phyloP scores from a whole-genome alignment of 352 stramenopile genomes.

The Achlya hypogyna region DNA sequence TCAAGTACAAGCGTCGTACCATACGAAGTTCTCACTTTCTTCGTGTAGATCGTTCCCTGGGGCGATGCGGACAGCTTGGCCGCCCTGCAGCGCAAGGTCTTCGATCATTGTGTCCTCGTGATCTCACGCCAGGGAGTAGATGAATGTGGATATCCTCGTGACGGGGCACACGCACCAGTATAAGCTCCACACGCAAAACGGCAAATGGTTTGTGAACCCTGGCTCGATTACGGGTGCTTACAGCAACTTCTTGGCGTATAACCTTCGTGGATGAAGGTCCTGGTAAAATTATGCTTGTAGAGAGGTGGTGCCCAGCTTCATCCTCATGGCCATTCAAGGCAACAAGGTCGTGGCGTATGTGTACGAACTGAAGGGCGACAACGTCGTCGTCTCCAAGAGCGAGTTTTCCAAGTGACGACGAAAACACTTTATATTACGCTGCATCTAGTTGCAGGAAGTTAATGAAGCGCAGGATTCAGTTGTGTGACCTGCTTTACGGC shows the following conservation, averaged over 20 bases:
- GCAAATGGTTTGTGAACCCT: conserved; percentile 96
- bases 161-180: conserved; percentile 92
- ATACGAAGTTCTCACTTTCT: not conserved
- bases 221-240: conserved; percentile 96
- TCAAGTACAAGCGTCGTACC: conserved; percentile 50
- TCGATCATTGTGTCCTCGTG: not conserved
- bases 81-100: conserved; percentile 81
- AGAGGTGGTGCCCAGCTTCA: conserved; percentile 91
- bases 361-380: conserved; percentile 86
- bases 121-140: conserved; percentile 28
- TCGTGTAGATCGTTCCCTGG: conserved; percentile 64
- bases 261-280: not conserved
- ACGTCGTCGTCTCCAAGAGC: conserved; percentile 84
- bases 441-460: no score
- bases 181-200: conserved; percentile 88
- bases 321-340: conserved; percentile 96
- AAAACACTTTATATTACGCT: no score
- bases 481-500: no score
- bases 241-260: conserved; percentile 39
- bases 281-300: conserved; percentile 9
- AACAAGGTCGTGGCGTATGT: conserved; percentile 95
- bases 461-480: no score
- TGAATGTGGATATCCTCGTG: conserved; percentile 97
- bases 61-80: conserved; percentile 81
- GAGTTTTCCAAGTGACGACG: conserved; percentile 79